Base-by-base conservation (phyloP, 2,329 filamentous ascomycete genomes). In the Sporothrix pseudoabietina region DNA sequence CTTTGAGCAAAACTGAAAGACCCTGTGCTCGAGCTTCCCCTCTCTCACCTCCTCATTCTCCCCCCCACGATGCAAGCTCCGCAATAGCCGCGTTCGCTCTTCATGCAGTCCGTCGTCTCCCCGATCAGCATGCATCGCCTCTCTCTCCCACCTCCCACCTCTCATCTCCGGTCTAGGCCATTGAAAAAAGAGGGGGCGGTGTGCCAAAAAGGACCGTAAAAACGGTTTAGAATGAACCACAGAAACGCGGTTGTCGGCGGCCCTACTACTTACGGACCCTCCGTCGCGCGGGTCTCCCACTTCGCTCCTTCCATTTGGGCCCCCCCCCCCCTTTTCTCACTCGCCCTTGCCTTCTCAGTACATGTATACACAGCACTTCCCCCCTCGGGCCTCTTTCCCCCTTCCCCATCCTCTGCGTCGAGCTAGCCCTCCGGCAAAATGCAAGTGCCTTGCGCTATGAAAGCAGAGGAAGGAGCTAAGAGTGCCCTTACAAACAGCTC, bases 91-190 rank as follows among this genome's bases (percentile, higher is more conserved):
- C 39, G 35, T 65, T 47, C n/a, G 61, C 61, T 44, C n/a, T n/a
- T n/a, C 35, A 35, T 39, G n/a, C 54, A 61, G 44, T 52, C 39
- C n/a, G 41, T 19, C 16, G 22, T 68, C 63, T 47, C 32, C 44
- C 44, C 26, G 70, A 65, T 54, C 70, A 71, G 69, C 69, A 71
- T 71, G 69, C 69, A 71, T 71, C 55, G 57, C 69, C 69, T 35
- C 55, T 47, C 52, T 35, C 69, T 47, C 52, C 52, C 52, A 55
- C 52, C 52, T 55, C 44, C 44, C 44, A 52, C 30, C 30, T 54
- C 44, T 54, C 44, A 47, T 54, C 57, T 65, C 70, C 70, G 70
- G 57, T 54, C 57, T 65, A 16, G 54, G 47, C 65, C 52, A 55
- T 16, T 39, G 26, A 32, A 12, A 19, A 32, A 22, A 32, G 16